Evolutionary conservation across 2,329 filamentous ascomycete genomes (phyloP), one percentile per base, ranked within the genome.

Genomic region (Stemphylium beticola): DNA sequence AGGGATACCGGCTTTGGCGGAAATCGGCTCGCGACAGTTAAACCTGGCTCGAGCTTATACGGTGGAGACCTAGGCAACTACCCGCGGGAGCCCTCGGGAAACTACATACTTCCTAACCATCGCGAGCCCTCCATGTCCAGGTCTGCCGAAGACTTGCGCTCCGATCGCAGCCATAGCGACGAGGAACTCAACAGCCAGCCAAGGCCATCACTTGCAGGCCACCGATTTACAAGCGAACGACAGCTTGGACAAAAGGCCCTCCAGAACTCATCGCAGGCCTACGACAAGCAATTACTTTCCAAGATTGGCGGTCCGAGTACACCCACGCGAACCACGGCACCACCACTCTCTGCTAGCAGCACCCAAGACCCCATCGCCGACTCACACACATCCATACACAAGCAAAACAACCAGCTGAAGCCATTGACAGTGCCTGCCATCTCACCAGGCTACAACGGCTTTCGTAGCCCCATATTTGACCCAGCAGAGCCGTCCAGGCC

Each of bases 251-350:
- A 83, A 59, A 78, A 81, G 57, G 81, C 83, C 41, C 79, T 86
- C 36, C 80, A 84, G 60, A 80, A 79, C 52, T 86, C 84, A 2
- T 86, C 83, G 20, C 82, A 86, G 65, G 83, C 81, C 29, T 87
- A 87, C 71, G 85, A 87, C 65, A 83, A 86, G 68, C 82, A 85
- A 57, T 74, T 87, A 11, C 73, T 87, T 22, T 85, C 83, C 43
- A 86, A 85, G 61, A 87, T 87, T 54, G 84, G 84, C 29, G 85
- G 85, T 41, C 81, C 83, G 5, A 82, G 82, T 52, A 85, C 84
- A 7, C 81, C 82, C 22, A 81, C 82, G 15, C 77, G 82, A 44
- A 76, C 67, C 5, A 62, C 67, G 14, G 70, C 65, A 24, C 64
- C 72, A 29, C 62, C 67, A 7, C 68, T 73, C 29, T 40, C 46